Conservation (phyloP, 2,329 filamentous ascomycete species). For the Trichoderma asperellum region DNA sequence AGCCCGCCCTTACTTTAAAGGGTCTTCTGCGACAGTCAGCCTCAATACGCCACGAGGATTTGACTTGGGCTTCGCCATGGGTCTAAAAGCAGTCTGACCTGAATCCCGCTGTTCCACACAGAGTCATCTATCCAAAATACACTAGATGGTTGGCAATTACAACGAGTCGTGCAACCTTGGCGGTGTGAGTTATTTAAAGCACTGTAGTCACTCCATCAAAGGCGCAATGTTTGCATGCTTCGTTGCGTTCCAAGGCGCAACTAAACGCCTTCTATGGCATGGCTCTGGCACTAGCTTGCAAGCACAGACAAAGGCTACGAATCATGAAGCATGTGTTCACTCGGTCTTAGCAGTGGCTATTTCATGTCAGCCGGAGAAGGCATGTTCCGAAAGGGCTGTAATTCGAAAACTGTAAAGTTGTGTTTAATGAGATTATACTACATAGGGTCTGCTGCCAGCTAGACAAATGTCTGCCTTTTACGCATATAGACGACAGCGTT, state of each 20-base stretch:
- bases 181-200: not conserved
- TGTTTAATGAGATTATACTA: not conserved
- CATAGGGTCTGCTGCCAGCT: not conserved
- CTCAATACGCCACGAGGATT: not conserved
- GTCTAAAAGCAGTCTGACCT: not conserved
- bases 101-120: not conserved
- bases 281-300: not conserved
- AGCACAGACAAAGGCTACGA: not conserved
- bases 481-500: too few species aligned
- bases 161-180: not conserved
- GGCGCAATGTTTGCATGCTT: not conserved
- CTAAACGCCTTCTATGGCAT: not conserved
- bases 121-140: not conserved
- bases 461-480: not conserved
- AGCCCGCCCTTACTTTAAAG: not conserved
- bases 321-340: not conserved
- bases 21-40: not conserved
- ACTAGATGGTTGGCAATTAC: not conserved
- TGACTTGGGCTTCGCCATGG: slow-evolving; percentile 1
- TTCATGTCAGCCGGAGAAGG: not conserved
- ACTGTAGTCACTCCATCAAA: not conserved
- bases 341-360: not conserved
- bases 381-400: not conserved
- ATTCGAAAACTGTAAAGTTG: not conserved
- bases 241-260: not conserved